These are phyloP conservation scores for Knoxia roxburghii DNA, from an alignment of 257 asterid species.

Conservation along the genomic window DNA sequence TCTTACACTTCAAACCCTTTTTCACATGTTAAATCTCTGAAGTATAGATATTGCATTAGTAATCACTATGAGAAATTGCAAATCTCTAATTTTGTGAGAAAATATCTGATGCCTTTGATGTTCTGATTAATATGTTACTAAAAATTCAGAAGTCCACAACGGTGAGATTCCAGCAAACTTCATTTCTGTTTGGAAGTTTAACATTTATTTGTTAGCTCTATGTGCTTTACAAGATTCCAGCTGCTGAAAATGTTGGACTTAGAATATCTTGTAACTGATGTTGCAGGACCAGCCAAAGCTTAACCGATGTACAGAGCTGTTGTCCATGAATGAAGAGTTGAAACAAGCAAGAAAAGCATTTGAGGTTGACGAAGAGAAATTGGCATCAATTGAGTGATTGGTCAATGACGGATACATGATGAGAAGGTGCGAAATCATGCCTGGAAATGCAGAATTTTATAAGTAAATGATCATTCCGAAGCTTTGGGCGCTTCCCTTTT, in stretches of 20 bases:
- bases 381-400: constrained; percentile 51
- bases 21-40: background rate
- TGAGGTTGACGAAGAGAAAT: constrained; percentile 79
- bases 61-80: background rate
- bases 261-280: background rate
- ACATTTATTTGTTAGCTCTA: background rate
- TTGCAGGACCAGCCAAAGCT: constrained; percentile 75
- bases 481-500: too few species aligned
- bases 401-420: background rate
- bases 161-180: background rate
- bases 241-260: background rate
- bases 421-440: too few species aligned
- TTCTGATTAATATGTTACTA: background rate
- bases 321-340: constrained; percentile 86
- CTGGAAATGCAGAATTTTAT: too few species aligned
- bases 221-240: background rate
- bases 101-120: background rate
- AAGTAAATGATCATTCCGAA: too few species aligned
- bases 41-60: background rate
- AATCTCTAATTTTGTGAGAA: background rate
- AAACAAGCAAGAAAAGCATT: constrained; percentile 88
- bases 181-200: background rate
- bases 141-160: too few species aligned
- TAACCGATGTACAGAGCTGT: constrained; percentile 69
- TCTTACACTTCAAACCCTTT: background rate